Conservation (phyloP, 441 rosid genomes). For the Erodium texanum region DNA sequence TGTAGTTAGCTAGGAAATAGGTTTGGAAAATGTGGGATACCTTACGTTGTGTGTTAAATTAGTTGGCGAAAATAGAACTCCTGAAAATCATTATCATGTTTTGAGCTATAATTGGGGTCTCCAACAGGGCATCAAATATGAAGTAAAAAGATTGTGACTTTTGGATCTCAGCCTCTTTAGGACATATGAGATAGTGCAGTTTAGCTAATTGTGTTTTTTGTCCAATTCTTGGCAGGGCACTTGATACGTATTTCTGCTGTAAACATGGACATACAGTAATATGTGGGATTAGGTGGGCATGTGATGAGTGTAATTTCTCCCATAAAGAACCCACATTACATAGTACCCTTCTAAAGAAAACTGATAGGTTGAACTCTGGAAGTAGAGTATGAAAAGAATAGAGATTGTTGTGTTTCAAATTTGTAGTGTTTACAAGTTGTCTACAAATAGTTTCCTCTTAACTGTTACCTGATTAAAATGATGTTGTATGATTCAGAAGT, state of each 20-base stretch:
- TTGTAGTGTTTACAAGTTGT: not conserved
- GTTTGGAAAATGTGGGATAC: too few species aligned
- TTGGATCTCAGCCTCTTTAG: not conserved
- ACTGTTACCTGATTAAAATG: not conserved
- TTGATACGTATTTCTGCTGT: slow-evolving; percentile 22
- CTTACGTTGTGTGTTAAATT: too few species aligned
- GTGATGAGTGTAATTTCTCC: not conserved
- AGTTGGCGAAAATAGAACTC: too few species aligned
- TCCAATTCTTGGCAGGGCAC: slow-evolving; percentile 47
- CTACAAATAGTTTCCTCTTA: not conserved
- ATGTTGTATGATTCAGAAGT: not conserved
- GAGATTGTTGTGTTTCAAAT: too few species aligned
- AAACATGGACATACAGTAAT: slow-evolving; percentile 21
- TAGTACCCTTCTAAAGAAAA: too few species aligned
- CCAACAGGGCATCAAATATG: too few species aligned
- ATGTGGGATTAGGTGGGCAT: not conserved
- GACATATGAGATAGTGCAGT: not conserved
- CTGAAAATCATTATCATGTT: too few species aligned
- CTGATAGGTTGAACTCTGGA: too few species aligned
- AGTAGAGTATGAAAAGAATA: too few species aligned
- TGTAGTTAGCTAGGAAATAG: too few species aligned
- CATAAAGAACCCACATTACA: slow-evolving; percentile 45
- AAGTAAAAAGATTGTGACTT: not conserved
- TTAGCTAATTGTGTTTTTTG: slow-evolving; percentile 12
- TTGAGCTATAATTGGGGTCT: too few species aligned